Evolutionary conservation across 768 basidiomycete species (phyloP), one percentile per base, ranked within the genome.

Genomic region (Russula ochroleuca): DNA sequence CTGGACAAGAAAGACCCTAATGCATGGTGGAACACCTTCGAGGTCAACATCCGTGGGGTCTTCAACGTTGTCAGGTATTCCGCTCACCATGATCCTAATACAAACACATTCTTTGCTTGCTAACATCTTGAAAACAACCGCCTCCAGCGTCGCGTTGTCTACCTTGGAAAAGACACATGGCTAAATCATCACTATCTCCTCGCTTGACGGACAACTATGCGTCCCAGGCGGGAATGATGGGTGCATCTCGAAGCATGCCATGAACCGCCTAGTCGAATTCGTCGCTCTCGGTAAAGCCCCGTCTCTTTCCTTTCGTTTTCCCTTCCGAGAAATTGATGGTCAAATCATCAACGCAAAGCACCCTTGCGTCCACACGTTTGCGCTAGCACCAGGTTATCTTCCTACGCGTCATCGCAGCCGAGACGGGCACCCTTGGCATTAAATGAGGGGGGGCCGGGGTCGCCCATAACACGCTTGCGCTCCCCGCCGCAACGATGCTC

Each of bases 181-280:
- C 0, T 31, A 47, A 21, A 23, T 31, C 28, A 19, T 63, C 4
- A 43, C 62, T 0, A 7, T 57, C 3, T 45, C 51, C 40, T 63
- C 50, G 2, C 1, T 43, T 5, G 49, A 40, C 7, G 33, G 37
- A 1, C 62, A 58, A 40, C 19, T 58, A 0, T 47, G 47, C 13
- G 35, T 50, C n/a, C 56, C 57, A 10, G 56, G 49, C 23, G 43
- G 21, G 25, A 63, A 57, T 25, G 62, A 59, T 25, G 40, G 17
- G 4, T 47, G 45, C 7, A 31, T 48, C 4, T 57, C 41, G 2
- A 63, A 59, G 31, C 57, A 51, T 17, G 43, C 50, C 3, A 25
- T 59, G 17, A 59, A 59, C 19, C 62, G 62, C 9, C 43, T 63
- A 7, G 28, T 57, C 40, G 62, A 63, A 49, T 63, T 63, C 31